Evolutionary conservation across 805 yeast genomes (phyloP).

Genomic region (Teunomyces funiuensis): DNA sequence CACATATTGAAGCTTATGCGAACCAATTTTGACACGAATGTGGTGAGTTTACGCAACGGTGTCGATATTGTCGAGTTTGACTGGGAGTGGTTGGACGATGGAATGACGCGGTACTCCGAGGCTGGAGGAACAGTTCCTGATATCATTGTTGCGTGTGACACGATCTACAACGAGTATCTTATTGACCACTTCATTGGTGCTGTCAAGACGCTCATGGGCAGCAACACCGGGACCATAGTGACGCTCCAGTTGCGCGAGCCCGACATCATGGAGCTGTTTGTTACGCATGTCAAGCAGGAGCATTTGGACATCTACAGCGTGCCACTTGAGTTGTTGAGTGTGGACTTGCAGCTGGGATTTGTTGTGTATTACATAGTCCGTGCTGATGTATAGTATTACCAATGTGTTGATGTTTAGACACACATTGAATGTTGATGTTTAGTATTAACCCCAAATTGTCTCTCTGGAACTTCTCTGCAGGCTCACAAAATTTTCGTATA

Average conservation of each 20-base stretch:
- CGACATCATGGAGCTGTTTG: conserved; percentile 48
- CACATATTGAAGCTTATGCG: conserved; percentile 51
- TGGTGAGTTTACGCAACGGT: no score
- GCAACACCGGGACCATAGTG: conserved; percentile 42
- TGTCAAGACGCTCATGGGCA: conserved; percentile 29
- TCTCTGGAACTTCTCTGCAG: no score
- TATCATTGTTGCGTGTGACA: conserved; percentile 59
- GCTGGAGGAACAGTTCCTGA: conserved; percentile 32
- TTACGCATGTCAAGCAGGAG: conserved; percentile 28
- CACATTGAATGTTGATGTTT: no score
- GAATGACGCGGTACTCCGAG: conserved; percentile 21
- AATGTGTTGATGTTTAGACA: no score
- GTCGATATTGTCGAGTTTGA: conserved; percentile 55
- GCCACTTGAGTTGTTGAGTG: conserved; percentile 27
- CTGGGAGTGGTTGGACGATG: conserved; percentile 55
- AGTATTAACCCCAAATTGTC: no score
- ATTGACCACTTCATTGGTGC: conserved; percentile 51
- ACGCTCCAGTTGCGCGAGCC: conserved; percentile 55
- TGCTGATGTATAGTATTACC: no score
- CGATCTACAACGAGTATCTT: conserved; percentile 62
- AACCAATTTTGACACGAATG: conserved; percentile 46
- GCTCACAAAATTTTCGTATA: not conserved
- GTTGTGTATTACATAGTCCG: conserved; percentile 38
- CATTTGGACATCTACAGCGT: conserved; percentile 38
- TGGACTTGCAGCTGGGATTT: conserved; percentile 41